Conservation (phyloP, 2,329 filamentous ascomycete species). For the Penicillium hesseltinei region DNA sequence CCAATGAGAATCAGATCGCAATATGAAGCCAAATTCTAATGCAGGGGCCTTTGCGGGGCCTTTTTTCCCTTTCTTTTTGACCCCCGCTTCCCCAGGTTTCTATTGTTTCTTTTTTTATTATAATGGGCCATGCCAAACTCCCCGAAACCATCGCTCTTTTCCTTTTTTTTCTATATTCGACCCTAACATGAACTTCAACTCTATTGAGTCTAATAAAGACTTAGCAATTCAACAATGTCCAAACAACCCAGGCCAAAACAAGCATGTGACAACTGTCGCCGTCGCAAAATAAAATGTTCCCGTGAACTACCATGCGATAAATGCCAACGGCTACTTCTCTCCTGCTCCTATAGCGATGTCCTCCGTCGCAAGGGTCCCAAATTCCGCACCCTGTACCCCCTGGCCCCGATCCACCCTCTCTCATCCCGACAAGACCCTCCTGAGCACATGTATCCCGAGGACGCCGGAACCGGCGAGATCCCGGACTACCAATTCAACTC, state of each 20-base stretch:
- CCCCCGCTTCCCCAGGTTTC: conserved; percentile 21
- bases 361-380: conserved; percentile 42
- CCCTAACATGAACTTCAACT: neutral
- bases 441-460: conserved; percentile 20
- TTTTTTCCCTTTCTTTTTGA: neutral
- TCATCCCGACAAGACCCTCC: conserved; percentile 21
- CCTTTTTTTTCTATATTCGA: neutral
- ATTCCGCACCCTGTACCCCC: conserved; percentile 39
- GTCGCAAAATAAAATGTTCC: conserved; percentile 45
- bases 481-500: conserved; percentile 25
- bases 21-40: neutral
- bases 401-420: conserved; percentile 35
- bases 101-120: neutral
- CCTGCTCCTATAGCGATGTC: conserved; percentile 42
- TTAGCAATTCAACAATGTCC: conserved; percentile 20
- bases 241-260: conserved; percentile 33
- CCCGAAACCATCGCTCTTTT: neutral
- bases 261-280: conserved; percentile 44
- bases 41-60: conserved; percentile 18
- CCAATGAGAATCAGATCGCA: neutral
- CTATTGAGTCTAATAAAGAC: neutral
- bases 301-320: conserved; percentile 44
- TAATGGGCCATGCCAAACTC: neutral
- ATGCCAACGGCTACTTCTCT: conserved; percentile 37
- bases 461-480: conserved; percentile 10